Evolutionary conservation across 1,139 yeast genomes (phyloP), one percentile per base, ranked within the genome.

Genomic region (Zygoascus sp.): DNA sequence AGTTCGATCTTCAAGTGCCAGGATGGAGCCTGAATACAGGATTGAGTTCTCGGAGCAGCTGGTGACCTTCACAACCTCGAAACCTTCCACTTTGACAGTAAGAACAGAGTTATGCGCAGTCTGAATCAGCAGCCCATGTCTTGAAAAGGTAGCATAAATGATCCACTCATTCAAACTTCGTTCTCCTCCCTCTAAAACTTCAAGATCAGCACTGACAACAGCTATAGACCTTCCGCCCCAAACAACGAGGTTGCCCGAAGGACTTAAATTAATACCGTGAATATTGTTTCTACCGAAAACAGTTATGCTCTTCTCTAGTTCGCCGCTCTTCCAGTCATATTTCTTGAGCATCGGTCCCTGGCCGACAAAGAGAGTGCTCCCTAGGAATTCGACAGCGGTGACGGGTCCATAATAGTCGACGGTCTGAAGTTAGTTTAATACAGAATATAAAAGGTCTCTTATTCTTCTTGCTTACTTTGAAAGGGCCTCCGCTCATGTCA

Each of bases 71-170:
- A 65, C 50, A 0, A 81, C 57, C 5, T 59, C 53, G 25, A 61
- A 58, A 41, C 50, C 20, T n/a, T 39, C 27, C 17, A 36, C 22
- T 45, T 76, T 76, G 3, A 81, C 61, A 21, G 73, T 64, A 39
- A 80, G 65, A 1, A 92, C 77, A 34, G 77, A 75, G 61, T 92
- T 90, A 62, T 90, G 97, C 1, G 97, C 87, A 0, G 90, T 87
- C 48, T 89, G 72, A 20, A 87, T 59, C 54, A 77, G 77, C 0
- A 57, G 27, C 23, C 38, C 27, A 1, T 62, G 53, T 0, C 65
- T 66, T 43, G 84, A 81, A 45, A 74, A 80, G 13, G 45, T 30
- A 9, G 78, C 75, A 20, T 80, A 67, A 30, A 80, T 73, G 50
- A 90, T 80, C 96, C 97, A 89, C 63, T 89, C 96, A 49, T 79